phyloP scores from a whole-genome alignment of 495 filamentous ascomycete species.

The Choiromyces venosus region DNA sequence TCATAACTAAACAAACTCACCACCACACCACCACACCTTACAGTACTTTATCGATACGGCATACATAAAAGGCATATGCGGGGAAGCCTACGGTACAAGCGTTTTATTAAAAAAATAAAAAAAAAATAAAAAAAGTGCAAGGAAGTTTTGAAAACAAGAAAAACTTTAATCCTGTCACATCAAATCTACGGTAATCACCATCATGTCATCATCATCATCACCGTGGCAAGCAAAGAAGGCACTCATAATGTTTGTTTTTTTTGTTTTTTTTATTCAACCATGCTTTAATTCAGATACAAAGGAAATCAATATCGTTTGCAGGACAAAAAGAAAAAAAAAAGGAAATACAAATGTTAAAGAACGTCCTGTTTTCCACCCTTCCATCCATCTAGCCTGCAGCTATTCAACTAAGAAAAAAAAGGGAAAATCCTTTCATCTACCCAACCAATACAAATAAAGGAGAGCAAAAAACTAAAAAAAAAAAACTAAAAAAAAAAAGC shows the following conservation, averaged over 20 bases:
- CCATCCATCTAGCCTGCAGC: background rate
- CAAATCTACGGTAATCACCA: no score
- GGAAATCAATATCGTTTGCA: background rate
- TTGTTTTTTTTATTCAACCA: background rate
- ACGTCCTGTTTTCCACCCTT: background rate
- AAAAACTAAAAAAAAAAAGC: background rate
- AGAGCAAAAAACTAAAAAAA: no score
- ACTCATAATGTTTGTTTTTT: background rate
- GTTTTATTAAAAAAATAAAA: background rate
- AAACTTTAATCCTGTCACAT: background rate
- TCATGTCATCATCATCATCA: background rate
- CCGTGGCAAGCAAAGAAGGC: background rate
- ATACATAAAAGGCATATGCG: background rate
- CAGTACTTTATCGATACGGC: background rate
- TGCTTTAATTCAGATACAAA: background rate
- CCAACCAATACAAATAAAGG: constrained; percentile 22
- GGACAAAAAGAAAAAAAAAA: background rate
- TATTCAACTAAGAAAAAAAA: background rate
- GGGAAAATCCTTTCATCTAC: constrained; percentile 16
- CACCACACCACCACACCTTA: background rate
- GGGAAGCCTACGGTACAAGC: background rate
- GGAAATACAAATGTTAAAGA: background rate
- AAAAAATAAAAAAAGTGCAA: no score
- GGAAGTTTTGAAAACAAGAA: no score
- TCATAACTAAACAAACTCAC: background rate